Evolutionary conservation across 2,329 filamentous ascomycete species (phyloP), one percentile per base, ranked within the genome.

Genomic region (Pestalotiopsis sp.): DNA sequence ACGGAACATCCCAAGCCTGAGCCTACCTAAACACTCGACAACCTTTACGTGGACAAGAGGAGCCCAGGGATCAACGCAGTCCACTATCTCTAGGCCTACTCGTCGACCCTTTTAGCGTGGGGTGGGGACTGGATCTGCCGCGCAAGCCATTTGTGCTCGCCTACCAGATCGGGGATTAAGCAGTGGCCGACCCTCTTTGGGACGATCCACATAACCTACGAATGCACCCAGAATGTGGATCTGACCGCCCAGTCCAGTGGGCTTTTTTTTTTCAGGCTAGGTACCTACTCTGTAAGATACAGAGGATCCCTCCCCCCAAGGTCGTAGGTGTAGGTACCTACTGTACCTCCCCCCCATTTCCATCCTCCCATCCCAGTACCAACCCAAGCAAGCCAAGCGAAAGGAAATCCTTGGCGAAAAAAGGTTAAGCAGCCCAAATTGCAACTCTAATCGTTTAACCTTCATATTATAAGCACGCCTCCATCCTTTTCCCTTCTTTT

Each of bases 121-220:
- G 23, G 58, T 56, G 66, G 66, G 38, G 58, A 36, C 38, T 39
- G 60, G 45, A 64, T 45, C 64, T 68, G 66, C 65, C 66, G 66
- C 60, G 68, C 68, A 68, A 69, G 64, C 68, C 67, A 68, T 36
- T 64, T 68, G 52, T 66, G 45, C 38, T 63, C 57, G 36, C 49
- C 41, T 60, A 70, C 45, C 52, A 49, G 25, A 66, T 66, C 64
- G 41, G 68, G 52, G 60, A 57, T 68, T 66, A 68, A 59, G 69
- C 71, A 73, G 68, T 73, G 68, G 70, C 70, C 68, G 69, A 67
- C 67, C 61, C 64, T 72, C 38, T 61, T 60, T 71, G 74, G 72
- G 64, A 77, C 77, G 76, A 77, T 69, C 72, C 70, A 75, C 73
- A 62, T 41, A 38, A 60, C 66, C 68, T 77, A 65, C 52, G 64